These are phyloP conservation scores for Fusarium temperatum DNA, from an alignment of 2,329 filamentous ascomycete genomes.

Conservation along the genomic window DNA sequence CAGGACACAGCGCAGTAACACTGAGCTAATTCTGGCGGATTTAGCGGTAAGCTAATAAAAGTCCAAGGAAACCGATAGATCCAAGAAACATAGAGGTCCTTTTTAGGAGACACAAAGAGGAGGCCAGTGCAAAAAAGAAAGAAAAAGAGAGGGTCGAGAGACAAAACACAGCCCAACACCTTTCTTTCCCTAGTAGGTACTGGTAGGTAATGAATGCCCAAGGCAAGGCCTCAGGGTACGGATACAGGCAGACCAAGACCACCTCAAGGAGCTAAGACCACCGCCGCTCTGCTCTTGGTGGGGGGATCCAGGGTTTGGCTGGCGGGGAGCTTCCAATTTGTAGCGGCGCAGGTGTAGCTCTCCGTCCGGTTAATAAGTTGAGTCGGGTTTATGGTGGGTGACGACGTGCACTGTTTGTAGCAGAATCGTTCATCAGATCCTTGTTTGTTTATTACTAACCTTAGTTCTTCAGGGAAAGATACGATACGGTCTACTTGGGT, in stretches of 20 bases:
- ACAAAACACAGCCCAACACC: conserved; percentile 30
- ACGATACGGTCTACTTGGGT: background rate
- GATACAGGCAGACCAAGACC: background rate
- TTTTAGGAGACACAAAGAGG: background rate
- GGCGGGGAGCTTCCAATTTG: conserved; percentile 15
- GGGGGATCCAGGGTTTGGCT: conserved; percentile 18
- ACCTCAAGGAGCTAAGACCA: conserved; percentile 26
- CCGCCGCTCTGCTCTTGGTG: conserved; percentile 9
- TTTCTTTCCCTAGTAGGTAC: background rate
- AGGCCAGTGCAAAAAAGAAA: background rate
- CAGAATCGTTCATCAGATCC: background rate
- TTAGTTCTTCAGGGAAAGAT: background rate
- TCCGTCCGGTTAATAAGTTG: background rate
- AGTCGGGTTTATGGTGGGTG: conserved; percentile 18
- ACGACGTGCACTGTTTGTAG: conserved; percentile 26
- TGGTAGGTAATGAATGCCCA: conserved; percentile 17
- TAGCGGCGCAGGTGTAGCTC: conserved; percentile 14
- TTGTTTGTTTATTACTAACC: background rate
- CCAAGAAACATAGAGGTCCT: background rate
- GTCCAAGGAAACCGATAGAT: background rate
- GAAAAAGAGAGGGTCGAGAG: conserved; percentile 13
- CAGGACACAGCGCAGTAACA: background rate
- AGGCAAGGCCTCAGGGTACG: background rate
- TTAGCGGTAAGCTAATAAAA: conserved; percentile 38
- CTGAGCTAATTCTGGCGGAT: background rate